Percentiles rank a stretch among this genome's conserved stretches.
Evolutionary conservation across 2,329 filamentous ascomycete genomes (phyloP).

Genomic region (Aureobasidium melanogenum): DNA sequence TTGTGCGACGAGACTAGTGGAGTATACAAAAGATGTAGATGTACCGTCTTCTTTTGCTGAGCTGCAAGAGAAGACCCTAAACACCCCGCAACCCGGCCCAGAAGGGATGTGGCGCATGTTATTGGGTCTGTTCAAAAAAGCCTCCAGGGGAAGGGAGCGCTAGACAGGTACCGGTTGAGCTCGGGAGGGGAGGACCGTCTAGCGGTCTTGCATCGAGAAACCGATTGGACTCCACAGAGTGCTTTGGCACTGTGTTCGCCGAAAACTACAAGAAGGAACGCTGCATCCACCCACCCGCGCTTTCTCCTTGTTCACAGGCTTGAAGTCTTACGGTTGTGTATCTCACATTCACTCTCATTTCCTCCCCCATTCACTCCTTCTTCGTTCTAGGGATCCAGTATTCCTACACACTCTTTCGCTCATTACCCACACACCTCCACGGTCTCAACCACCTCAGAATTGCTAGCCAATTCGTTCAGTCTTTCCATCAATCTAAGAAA

Average conservation of each 20-base stretch:
- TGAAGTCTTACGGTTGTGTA: conserved; percentile 12
- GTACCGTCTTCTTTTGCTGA: conserved; percentile 3
- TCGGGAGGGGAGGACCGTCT: conserved; percentile 6
- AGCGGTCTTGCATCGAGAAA: conserved; percentile 7
- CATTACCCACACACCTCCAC: not conserved
- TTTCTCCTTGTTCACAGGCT: conserved; percentile 8
- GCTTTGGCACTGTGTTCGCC: not conserved
- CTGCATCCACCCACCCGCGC: not conserved
- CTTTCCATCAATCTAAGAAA: not conserved
- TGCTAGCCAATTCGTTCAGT: conserved; percentile 14
- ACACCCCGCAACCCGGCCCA: conserved; percentile 2
- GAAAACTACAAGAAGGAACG: conserved; percentile 8
- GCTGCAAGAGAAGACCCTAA: conserved; percentile 8
- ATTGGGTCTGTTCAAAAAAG: not conserved
- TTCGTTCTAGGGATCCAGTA: conserved; percentile 13
- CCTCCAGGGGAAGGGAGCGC: conserved; percentile 2
- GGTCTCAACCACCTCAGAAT: conserved; percentile 4
- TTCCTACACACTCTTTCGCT: conserved; percentile 13
- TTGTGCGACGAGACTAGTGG: not conserved
- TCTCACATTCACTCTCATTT: conserved; percentile 4
- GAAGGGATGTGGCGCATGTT: conserved; percentile 1
- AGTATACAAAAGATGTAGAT: conserved; percentile 6
- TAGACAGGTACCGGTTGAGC: conserved; percentile 10
- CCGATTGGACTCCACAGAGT: conserved; percentile 6
- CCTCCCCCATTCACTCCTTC: conserved; percentile 12